Conservation (phyloP, 495 filamentous ascomycete genomes). For the Talaromyces borbonicus region DNA sequence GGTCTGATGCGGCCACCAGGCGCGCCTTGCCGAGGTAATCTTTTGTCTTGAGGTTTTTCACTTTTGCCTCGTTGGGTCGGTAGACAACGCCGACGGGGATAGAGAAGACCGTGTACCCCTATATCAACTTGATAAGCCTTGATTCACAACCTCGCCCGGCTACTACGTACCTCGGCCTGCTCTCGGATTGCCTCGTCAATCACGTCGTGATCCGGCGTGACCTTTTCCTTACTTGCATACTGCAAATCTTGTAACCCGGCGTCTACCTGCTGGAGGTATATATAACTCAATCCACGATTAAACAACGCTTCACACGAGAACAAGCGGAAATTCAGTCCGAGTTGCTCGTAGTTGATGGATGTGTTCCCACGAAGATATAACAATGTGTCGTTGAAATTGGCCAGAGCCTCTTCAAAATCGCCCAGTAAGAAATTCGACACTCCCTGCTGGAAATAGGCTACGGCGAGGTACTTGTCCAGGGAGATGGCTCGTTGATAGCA, state of each 20-base stretch:
- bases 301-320: conserved; percentile 98
- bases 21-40: conserved; percentile 94
- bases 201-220: conserved; percentile 88
- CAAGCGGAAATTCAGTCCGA: conserved; percentile 90
- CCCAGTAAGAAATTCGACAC: conserved; percentile 96
- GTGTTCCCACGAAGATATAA: conserved; percentile 92
- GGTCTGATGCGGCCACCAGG: conserved; percentile 85
- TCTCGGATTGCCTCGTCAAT: conserved; percentile 95
- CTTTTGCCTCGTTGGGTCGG: conserved; percentile 92
- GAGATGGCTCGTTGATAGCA: conserved; percentile 86
- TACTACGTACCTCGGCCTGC: conserved; percentile 75
- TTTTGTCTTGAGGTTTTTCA: conserved; percentile 93
- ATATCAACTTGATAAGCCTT: conserved; percentile 7
- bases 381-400: conserved; percentile 98
- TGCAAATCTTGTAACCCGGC: conserved; percentile 84
- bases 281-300: conserved; percentile 95
- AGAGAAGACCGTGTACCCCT: conserved; percentile 99
- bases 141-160: too few relatives aligned
- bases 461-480: conserved; percentile 88
- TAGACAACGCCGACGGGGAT: conserved; percentile 95
- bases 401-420: conserved; percentile 94
- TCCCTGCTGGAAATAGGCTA: conserved; percentile 97
- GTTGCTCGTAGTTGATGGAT: conserved; percentile 95
- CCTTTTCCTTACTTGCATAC: conserved; percentile 92
- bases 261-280: conserved; percentile 86